These are phyloP conservation scores for Chamaecyparis obtusa DNA, from an alignment of 75 land plant genomes.

Conservation along the genomic window DNA sequence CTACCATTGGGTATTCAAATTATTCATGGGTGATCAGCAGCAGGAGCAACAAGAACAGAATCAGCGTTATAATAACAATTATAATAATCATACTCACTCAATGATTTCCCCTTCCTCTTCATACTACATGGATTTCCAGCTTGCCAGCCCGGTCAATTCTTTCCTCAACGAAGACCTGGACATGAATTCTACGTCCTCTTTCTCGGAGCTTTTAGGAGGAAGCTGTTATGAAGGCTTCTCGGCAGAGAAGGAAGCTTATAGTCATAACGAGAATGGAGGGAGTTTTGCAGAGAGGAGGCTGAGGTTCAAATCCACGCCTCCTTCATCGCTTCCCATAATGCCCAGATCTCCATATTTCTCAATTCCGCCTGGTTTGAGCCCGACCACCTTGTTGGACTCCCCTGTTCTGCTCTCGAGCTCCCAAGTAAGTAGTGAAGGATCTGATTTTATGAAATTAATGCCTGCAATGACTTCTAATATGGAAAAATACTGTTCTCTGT, in stretches of 20 bases:
- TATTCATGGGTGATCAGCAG: background rate
- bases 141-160: background rate
- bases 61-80: background rate
- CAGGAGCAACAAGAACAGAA: background rate
- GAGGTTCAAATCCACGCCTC: constrained; percentile 28
- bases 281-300: constrained; percentile 9
- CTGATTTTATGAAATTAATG: too few relatives aligned
- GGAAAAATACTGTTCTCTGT: background rate
- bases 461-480: background rate
- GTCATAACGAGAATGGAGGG: background rate
- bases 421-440: constrained; percentile 17
- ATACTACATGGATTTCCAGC: constrained; percentile 7
- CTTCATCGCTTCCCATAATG: constrained; percentile 27
- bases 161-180: background rate
- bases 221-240: background rate
- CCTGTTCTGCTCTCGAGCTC: constrained; percentile 22
- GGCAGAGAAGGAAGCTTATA: background rate
- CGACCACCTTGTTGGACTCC: constrained; percentile 30
- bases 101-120: background rate
- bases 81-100: background rate
- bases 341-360: constrained; percentile 19
- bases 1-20: background rate
- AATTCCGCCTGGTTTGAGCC: constrained; percentile 33
- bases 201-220: background rate
- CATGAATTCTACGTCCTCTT: constrained; percentile 9